A percentile compares a stretch with the other conserved stretches of the same genome.
Conservation (phyloP, 2,329 filamentous ascomycete species). For the Cladosporium sp. region DNA sequence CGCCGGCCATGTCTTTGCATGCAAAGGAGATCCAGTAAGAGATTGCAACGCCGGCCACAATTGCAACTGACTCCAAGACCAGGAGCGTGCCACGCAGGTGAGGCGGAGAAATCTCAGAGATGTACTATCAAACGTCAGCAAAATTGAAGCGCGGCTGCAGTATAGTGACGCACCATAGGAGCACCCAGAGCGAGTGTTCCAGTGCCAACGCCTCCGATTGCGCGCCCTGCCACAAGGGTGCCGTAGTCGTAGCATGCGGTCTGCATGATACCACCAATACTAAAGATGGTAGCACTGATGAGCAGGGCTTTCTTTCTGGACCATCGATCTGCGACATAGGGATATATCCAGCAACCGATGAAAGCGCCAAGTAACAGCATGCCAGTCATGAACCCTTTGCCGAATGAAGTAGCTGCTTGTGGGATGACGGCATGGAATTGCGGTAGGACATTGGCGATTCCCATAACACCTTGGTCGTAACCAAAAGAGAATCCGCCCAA, state of each 20-base stretch:
- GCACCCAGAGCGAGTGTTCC: conserved; percentile 26
- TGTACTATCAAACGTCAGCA: conserved; percentile 20
- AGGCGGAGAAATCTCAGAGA: conserved; percentile 27
- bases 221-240: conserved; percentile 18
- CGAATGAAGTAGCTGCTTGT: conserved; percentile 20
- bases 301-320: conserved; percentile 38
- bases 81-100: conserved; percentile 35
- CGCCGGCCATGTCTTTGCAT: conserved; percentile 41
- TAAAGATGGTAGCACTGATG: conserved; percentile 34
- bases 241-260: conserved; percentile 16
- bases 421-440: conserved; percentile 37
- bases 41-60: conserved; percentile 42
- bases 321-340: conserved; percentile 32
- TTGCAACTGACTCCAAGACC: conserved; percentile 42
- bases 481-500: conserved; percentile 38
- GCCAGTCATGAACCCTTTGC: conserved; percentile 34
- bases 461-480: conserved; percentile 33
- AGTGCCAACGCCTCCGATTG: conserved; percentile 19
- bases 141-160: background rate
- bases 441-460: conserved; percentile 38
- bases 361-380: conserved; percentile 37
- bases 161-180: conserved; percentile 26
- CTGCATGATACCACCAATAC: conserved; percentile 40
- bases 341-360: conserved; percentile 18
- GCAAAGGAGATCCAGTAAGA: conserved; percentile 51